A percentile compares a stretch with the other conserved stretches of the same genome.
Conservation (phyloP, 306 rosid species). For the Corylus avellana region DNA sequence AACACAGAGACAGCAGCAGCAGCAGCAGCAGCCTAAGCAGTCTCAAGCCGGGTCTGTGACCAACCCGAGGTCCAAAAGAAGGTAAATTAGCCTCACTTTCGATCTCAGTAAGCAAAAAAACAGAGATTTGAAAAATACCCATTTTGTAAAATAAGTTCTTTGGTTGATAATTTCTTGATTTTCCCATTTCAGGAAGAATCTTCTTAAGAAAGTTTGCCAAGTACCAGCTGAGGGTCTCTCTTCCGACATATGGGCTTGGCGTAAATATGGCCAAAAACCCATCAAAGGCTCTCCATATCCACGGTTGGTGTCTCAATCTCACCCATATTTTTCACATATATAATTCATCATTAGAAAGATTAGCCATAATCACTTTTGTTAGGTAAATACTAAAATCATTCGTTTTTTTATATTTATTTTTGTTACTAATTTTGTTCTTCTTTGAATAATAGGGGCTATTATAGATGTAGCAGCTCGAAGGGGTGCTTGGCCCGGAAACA, state of each 20-base stretch:
- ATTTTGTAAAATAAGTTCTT: conserved; percentile 10
- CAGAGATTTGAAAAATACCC: conserved; percentile 23
- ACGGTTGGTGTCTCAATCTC: conserved; percentile 47
- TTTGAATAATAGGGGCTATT: conserved; percentile 73
- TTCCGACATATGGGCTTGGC: conserved; percentile 98
- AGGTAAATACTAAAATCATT: background rate
- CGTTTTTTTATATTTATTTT: background rate
- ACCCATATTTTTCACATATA: background rate
- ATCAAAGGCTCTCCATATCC: conserved; percentile 98
- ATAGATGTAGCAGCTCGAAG: conserved; percentile 95
- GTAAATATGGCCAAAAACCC: conserved; percentile 98
- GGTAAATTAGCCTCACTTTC: conserved; percentile 41
- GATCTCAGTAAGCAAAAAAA: background rate
- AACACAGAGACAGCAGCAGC: conserved; percentile 42
- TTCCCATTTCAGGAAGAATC: conserved; percentile 66
- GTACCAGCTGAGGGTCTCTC: conserved; percentile 86
- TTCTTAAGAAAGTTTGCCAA: conserved; percentile 82
- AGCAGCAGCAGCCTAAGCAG: conserved; percentile 36
- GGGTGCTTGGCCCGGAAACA: conserved; percentile 97
- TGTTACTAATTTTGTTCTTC: background rate
- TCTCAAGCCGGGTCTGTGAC: conserved; percentile 40
- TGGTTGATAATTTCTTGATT: conserved; percentile 14
- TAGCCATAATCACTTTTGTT: background rate
- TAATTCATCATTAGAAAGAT: background rate
- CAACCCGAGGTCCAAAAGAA: conserved; percentile 74